A percentile compares a stretch with the other conserved stretches of the same genome.
These are phyloP conservation scores for Solanum virginianum DNA, from an alignment of 257 asterid species.

Conservation along the genomic window DNA sequence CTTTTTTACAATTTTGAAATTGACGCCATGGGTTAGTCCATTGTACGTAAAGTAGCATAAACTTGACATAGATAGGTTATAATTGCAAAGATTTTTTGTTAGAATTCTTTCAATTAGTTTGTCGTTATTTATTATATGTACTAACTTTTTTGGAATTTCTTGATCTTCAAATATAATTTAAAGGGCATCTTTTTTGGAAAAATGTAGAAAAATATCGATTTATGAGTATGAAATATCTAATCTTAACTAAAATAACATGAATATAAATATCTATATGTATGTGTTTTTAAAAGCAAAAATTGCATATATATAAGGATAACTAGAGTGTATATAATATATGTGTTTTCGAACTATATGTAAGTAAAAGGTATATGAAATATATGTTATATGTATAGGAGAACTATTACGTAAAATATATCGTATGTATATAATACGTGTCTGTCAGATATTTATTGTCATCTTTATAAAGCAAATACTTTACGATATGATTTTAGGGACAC, in stretches of 20 bases:
- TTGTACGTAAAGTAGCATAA: not conserved
- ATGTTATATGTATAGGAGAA: not conserved
- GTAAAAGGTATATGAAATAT: not conserved
- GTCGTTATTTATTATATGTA: not conserved
- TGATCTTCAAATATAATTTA: not conserved
- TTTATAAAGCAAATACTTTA: not conserved
- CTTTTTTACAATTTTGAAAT: not conserved
- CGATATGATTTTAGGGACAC: not conserved
- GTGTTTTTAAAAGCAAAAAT: too few species aligned
- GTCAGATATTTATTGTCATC: not conserved
- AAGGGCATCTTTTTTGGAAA: too few species aligned
- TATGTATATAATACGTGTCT: too few species aligned
- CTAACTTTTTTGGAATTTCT: not conserved
- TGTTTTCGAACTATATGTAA: not conserved
- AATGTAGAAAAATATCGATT: too few species aligned
- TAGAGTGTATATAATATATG: not conserved
- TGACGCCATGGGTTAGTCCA: not conserved
- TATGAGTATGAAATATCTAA: too few species aligned
- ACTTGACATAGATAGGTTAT: not conserved
- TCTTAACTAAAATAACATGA: too few species aligned
- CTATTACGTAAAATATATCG: not conserved
- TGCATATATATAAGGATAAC: too few species aligned
- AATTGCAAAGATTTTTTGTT: not conserved
- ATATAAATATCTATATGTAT: too few species aligned
- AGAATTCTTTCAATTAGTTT: not conserved